A percentile compares a stretch with the other conserved stretches of the same genome.
phyloP scores from a whole-genome alignment of 2,329 filamentous ascomycete species.

The Phialocephala subalpina region DNA sequence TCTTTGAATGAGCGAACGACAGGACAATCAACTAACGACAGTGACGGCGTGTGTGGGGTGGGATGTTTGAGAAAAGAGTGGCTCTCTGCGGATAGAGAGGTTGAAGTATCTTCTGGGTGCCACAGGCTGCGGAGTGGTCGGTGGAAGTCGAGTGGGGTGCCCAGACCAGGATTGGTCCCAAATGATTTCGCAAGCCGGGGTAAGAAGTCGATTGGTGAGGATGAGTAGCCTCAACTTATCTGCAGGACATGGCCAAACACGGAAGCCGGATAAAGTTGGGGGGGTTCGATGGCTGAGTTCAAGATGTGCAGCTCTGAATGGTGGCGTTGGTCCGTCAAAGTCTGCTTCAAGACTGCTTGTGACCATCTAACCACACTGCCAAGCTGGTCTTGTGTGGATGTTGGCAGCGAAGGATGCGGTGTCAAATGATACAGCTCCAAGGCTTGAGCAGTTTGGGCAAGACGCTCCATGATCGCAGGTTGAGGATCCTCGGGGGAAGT shows the following conservation, averaged over 20 bases:
- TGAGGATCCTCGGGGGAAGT: not conserved
- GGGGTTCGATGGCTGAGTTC: not conserved
- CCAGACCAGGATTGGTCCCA: not conserved
- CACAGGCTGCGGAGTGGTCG: not conserved
- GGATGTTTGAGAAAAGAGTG: slow-evolving; percentile 6
- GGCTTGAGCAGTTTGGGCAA: too few species aligned
- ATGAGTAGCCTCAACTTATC: not conserved
- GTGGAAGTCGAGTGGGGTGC: not conserved
- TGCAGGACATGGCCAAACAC: not conserved
- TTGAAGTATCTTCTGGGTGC: not conserved
- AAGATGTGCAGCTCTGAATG: not conserved
- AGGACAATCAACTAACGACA: not conserved
- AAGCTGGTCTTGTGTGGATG: not conserved
- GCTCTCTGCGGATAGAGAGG: not conserved
- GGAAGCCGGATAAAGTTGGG: not conserved
- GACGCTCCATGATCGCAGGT: not conserved
- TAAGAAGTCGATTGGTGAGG: not conserved
- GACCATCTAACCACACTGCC: not conserved
- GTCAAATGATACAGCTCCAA: not conserved
- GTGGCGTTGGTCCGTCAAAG: not conserved
- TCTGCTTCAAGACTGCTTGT: not conserved
- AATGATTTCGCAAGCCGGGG: not conserved
- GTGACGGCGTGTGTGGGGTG: not conserved
- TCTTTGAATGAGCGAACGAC: not conserved
- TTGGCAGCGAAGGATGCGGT: not conserved